phyloP scores from a whole-genome alignment of 768 basidiomycete species.

The Tremella fuciformis region DNA sequence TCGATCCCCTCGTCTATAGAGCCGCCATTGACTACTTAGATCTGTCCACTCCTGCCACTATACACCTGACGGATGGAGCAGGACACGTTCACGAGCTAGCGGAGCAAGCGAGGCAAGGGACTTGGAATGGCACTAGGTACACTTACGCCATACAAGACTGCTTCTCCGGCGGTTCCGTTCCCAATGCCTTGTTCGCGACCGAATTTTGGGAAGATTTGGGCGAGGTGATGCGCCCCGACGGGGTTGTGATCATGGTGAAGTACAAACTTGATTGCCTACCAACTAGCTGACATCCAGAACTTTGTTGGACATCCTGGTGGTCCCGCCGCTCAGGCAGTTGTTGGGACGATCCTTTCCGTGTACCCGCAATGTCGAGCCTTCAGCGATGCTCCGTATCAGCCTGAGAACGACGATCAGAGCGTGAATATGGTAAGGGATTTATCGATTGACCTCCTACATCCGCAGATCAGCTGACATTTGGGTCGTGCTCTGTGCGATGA shows the following conservation, averaged over 20 bases:
- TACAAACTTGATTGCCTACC: conserved; percentile 40
- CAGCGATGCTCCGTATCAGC: conserved; percentile 61
- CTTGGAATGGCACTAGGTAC: conserved; percentile 51
- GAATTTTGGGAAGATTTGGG: conserved; percentile 79
- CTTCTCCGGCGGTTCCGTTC: conserved; percentile 91
- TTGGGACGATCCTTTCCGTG: conserved; percentile 66
- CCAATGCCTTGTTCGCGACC: conserved; percentile 74
- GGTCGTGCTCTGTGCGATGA: conserved; percentile 71
- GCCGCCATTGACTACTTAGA: conserved; percentile 78
- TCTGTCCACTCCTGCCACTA: conserved; percentile 58
- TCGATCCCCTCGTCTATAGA: conserved; percentile 83
- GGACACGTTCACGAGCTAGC: conserved; percentile 61
- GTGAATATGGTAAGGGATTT: conserved; percentile 73
- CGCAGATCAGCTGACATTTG: conserved; percentile 44
- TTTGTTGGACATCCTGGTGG: conserved; percentile 67
- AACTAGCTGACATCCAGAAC: conserved; percentile 58
- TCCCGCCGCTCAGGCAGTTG: conserved; percentile 60
- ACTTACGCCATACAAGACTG: conserved; percentile 78
- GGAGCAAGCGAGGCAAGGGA: conserved; percentile 29
- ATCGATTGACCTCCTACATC: too few relatives aligned
- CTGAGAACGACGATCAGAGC: conserved; percentile 57
- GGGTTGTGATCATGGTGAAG: conserved; percentile 74
- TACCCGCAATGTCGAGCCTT: conserved; percentile 80
- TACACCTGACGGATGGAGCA: conserved; percentile 68
- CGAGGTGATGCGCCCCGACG: conserved; percentile 64